phyloP scores from a whole-genome alignment of 163 green algal species.

The Volvox carteri region DNA sequence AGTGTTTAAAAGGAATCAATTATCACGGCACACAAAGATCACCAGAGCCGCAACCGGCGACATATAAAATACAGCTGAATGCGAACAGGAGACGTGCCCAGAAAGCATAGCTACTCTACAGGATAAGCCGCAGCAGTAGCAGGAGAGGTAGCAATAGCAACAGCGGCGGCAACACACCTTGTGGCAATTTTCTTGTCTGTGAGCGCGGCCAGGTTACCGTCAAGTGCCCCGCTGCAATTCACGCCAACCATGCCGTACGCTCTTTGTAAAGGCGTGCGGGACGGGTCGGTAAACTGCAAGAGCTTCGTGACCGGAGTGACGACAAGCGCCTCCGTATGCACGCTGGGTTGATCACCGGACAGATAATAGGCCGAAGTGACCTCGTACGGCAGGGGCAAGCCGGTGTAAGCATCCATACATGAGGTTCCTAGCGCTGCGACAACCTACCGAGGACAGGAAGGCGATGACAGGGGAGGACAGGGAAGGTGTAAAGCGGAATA shows the following conservation, averaged over 20 bases:
- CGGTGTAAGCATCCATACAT: slow-evolving; percentile 1
- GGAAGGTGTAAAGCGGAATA: no score
- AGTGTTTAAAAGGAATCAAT: no score
- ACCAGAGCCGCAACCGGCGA: no score
- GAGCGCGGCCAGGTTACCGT: neutral
- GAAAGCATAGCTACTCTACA: no score
- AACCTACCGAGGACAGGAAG: neutral
- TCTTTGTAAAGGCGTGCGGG: neutral
- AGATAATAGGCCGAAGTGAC: neutral
- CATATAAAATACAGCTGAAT: no score
- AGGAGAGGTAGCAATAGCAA: neutral
- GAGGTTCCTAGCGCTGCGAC: neutral
- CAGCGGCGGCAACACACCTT: neutral
- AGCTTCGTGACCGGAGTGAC: neutral
- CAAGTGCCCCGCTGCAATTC: neutral
- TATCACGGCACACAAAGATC: no score
- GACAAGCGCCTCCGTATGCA: neutral
- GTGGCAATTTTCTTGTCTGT: neutral
- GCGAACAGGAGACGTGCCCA: no score
- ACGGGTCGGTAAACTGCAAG: neutral
- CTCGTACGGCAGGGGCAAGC: slow-evolving; percentile 5
- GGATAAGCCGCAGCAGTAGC: neutral
- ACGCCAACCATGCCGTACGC: slow-evolving; percentile 12
- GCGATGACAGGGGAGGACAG: no score
- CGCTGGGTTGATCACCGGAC: neutral